Conservation (phyloP, 345 rosid genomes). For the Syzygium aromaticum region DNA sequence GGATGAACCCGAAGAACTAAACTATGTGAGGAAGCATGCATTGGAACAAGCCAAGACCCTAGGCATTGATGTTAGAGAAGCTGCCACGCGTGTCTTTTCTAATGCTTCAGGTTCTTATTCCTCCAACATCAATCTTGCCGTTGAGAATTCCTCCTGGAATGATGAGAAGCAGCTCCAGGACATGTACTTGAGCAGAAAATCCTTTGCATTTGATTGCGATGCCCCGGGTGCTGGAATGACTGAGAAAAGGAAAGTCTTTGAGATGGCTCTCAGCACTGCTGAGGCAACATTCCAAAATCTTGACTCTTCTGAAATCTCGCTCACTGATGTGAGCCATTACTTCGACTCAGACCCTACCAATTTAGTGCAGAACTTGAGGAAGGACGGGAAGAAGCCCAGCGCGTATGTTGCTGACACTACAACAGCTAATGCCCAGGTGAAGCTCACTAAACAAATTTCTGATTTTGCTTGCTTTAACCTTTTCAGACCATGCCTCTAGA, state of each 20-base stretch:
- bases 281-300: constrained; percentile 98
- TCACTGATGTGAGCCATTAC: constrained; percentile 98
- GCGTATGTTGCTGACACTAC: constrained; percentile 96
- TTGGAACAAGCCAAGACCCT: constrained; percentile 81
- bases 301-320: constrained; percentile 91
- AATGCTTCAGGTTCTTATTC: constrained; percentile 98
- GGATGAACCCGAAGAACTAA: constrained; percentile 81
- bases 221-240: constrained; percentile 95
- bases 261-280: constrained; percentile 92
- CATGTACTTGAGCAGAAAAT: constrained; percentile 96
- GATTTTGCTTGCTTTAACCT: background rate
- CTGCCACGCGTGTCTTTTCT: constrained; percentile 94
- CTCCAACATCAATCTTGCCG: constrained; percentile 85
- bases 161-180: constrained; percentile 99
- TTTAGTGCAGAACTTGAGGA: constrained; percentile 82
- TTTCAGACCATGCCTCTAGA: background rate
- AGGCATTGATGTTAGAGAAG: constrained; percentile 75
- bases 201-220: constrained; percentile 89
- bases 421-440: constrained; percentile 94
- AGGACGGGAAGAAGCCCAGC: constrained; percentile 86
- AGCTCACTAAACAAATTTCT: background rate
- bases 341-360: constrained; percentile 96
- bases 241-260: constrained; percentile 86
- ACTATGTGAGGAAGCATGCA: constrained; percentile 88
- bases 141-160: constrained; percentile 97